Base-by-base conservation (phyloP, 352 stramenopile genomes). In the Phytophthora tubulina region DNA sequence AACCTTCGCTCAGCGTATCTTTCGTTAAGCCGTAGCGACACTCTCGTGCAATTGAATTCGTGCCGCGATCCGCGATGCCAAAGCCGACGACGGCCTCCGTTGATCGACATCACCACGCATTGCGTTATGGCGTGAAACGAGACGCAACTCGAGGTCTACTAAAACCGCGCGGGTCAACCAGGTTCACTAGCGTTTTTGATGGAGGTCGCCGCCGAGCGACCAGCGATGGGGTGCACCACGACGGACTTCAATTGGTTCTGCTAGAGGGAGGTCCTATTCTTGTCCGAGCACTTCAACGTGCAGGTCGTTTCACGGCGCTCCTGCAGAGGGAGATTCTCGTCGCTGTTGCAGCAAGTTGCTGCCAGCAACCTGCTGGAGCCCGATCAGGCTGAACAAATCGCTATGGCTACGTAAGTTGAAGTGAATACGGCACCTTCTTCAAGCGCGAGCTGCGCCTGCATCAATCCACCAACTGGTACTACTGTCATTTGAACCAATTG, bases 321-420 rank as follows among this genome's bases (percentile, higher is more conserved):
- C 54, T 49, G 27, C 15, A 42, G 6, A 55, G 31, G 46, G 46
- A 48, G 32, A 13, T 38, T 39, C 45, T 59, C 30, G 36, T 51
- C 51, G 4, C 30, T 42, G 39, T 21, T 21, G 21, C 21, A 21
- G 21, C 21, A 21, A 21, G 21, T 21, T 21, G 21, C 21, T 21
- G 21, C 21, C 21, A 1, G 21, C 21, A 1, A 44, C 36, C 41
- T 62, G 50, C 31, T 15, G 14, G 31, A 8, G 11, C 36, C 17
- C 9, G 35, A 50, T 63, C 30, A 61, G 55, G 17, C 21, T 4
- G 17, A 36, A 33, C 17, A 35, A 48, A 59, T 66, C 67, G 46
- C n/a, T 32, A 75, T 75, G 67, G 53, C 67, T 61, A 48, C 53
- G 67, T 75, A 58, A 38, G 67, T 70, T 66, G 44, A 46, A 46